phyloP scores from a whole-genome alignment of 306 rosid species.

The Cicer bijugum region DNA sequence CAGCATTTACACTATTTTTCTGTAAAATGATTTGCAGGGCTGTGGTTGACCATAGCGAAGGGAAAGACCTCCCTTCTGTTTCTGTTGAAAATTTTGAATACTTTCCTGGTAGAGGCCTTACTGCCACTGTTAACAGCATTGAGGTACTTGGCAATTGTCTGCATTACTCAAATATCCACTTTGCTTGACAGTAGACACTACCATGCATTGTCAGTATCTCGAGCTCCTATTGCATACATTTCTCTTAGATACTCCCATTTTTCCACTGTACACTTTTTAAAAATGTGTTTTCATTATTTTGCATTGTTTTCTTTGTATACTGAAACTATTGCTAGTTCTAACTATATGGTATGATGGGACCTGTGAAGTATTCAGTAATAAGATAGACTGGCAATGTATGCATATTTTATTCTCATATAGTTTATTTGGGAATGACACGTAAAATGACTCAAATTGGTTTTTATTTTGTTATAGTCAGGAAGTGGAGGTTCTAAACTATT shows the following conservation, averaged over 20 bases:
- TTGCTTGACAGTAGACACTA: conserved; percentile 26
- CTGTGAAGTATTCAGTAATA: conserved; percentile 8
- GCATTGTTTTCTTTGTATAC: background rate
- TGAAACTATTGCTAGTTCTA: conserved; percentile 26
- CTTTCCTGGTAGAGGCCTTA: conserved; percentile 95
- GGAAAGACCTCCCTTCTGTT: conserved; percentile 91
- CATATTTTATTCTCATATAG: conserved; percentile 16
- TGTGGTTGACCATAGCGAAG: conserved; percentile 93
- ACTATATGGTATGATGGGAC: conserved; percentile 5
- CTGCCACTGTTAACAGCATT: conserved; percentile 77
- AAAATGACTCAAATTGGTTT: conserved; percentile 47
- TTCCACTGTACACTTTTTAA: conserved; percentile 7
- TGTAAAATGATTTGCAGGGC: conserved; percentile 68
- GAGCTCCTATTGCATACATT: conserved; percentile 37
- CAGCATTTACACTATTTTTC: conserved; percentile 14
- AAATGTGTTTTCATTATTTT: conserved; percentile 17
- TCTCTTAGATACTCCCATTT: conserved; percentile 2
- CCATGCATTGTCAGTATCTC: conserved; percentile 37
- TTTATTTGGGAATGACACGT: conserved; percentile 33
- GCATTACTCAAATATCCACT: conserved; percentile 22
- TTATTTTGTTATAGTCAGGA: conserved; percentile 70
- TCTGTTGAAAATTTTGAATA: conserved; percentile 92
- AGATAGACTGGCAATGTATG: background rate
- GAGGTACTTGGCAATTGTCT: conserved; percentile 56
- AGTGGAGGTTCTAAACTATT: conserved; percentile 59